A percentile compares a stretch with the other conserved stretches of the same genome.
Evolutionary conservation across 148 eudicot species (phyloP).

Genomic region (Fallopia convolvulus): DNA sequence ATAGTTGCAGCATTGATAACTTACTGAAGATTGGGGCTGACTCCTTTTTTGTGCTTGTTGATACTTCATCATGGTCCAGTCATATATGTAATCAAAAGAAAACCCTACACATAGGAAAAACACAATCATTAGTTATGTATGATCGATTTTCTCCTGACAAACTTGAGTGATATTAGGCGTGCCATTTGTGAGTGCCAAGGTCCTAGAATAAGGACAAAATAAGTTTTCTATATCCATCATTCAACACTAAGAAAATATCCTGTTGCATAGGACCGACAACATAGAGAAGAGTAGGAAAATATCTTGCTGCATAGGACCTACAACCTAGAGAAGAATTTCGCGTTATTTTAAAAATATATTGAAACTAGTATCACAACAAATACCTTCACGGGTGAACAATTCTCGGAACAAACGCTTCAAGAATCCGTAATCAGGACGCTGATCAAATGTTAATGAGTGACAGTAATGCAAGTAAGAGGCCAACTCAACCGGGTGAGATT

Average conservation of each 20-base stretch:
- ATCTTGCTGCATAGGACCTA: not conserved
- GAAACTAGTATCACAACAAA: not conserved
- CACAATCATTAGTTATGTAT: conserved; percentile 2
- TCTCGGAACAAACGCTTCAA: conserved; percentile 94
- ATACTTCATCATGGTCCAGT: conserved; percentile 93
- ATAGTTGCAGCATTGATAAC: conserved; percentile 7
- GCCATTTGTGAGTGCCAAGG: not conserved
- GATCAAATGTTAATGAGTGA: conserved; percentile 96
- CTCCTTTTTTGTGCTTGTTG: conserved; percentile 79
- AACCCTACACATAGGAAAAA: conserved; percentile 39
- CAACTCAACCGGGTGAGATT: conserved; percentile 94
- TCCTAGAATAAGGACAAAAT: not conserved
- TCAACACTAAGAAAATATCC: not conserved
- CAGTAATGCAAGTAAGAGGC: conserved; percentile 98
- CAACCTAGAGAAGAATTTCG: not conserved
- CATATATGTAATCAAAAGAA: conserved; percentile 86
- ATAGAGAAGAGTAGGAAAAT: not conserved
- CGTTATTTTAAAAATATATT: not conserved
- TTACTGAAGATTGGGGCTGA: conserved; percentile 44
- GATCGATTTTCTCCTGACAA: not conserved
- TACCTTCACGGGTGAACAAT: conserved; percentile 91
- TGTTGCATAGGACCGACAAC: not conserved
- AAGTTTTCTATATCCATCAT: not conserved
- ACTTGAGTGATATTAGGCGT: not conserved
- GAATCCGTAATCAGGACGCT: conserved; percentile 97